Percentiles rank a stretch among this genome's conserved stretches.
Evolutionary conservation across 2,329 filamentous ascomycete genomes (phyloP).

Genomic region (Pestalotiopsis sp.): DNA sequence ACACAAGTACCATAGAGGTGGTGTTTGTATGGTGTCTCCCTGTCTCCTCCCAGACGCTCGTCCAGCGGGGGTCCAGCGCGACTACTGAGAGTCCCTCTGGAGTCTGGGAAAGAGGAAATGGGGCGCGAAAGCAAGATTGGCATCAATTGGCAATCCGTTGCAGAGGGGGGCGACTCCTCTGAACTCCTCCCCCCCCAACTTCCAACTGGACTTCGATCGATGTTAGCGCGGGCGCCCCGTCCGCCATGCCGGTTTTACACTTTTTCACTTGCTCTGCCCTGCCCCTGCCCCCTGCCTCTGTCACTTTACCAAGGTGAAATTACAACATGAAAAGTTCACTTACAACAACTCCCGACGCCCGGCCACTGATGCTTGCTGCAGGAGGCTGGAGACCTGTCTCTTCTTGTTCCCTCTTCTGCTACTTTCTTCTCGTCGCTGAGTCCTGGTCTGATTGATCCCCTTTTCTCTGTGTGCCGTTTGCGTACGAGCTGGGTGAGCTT

Average conservation of each 20-base stretch:
- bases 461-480: neutral
- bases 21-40: neutral
- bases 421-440: neutral
- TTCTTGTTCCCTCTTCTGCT: neutral
- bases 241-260: neutral
- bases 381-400: constrained; percentile 1
- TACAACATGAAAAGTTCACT: neutral
- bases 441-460: neutral
- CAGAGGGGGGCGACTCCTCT: neutral
- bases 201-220: neutral
- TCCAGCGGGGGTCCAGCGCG: no score
- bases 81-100: neutral
- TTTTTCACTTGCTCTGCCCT: neutral
- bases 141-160: neutral
- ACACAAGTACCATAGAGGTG: no score
- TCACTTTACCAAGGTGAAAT: neutral
- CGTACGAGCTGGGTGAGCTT: neutral
- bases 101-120: neutral
- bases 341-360: neutral
- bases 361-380: neutral
- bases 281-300: neutral
- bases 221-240: neutral
- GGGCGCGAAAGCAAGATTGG: neutral
- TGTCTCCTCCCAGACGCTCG: neutral
- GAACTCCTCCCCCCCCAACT: no score